Conservation (phyloP, 495 filamentous ascomycete species). For the Penicilliopsis zonata region DNA sequence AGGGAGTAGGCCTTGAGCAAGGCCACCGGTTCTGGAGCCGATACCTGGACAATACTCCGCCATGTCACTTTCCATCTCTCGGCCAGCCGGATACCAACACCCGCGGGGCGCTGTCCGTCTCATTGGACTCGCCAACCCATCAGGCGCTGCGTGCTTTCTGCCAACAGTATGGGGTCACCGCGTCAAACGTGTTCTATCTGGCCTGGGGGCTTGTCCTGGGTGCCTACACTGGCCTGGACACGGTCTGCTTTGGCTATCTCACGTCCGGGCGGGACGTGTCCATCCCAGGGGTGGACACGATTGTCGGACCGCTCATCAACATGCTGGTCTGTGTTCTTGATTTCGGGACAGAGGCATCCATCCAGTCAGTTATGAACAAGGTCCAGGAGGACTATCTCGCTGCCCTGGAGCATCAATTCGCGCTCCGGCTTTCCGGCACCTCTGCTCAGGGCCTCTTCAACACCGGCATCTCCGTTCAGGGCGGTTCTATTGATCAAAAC, state of each 20-base stretch:
- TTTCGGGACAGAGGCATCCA: conserved; percentile 16
- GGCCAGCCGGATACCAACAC: no score
- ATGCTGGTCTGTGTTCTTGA: conserved; percentile 41
- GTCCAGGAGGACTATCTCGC: conserved; percentile 39
- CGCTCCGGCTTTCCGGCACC: no score
- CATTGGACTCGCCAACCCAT: no score
- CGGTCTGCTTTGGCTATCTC: conserved; percentile 46
- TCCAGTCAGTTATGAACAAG: conserved; percentile 27
- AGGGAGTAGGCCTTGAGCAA: conserved; percentile 17
- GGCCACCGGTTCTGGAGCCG: conserved; percentile 37
- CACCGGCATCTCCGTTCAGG: no score
- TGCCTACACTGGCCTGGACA: conserved; percentile 36
- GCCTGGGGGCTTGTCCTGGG: conserved; percentile 46
- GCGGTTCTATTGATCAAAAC: no score
- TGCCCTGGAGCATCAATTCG: conserved; percentile 37
- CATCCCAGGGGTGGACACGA: conserved; percentile 36
- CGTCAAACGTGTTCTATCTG: conserved; percentile 38
- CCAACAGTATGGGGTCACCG: conserved; percentile 32
- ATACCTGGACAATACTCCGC: conserved; percentile 23
- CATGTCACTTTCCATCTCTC: no score
- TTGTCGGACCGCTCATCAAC: conserved; percentile 44
- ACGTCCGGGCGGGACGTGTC: conserved; percentile 37
- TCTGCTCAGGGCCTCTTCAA: no score
- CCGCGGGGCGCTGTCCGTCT: no score
- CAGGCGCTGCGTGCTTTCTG: no score